Evolutionary conservation across 306 rosid genomes (phyloP).

Genomic region (Citrullus amarus): DNA sequence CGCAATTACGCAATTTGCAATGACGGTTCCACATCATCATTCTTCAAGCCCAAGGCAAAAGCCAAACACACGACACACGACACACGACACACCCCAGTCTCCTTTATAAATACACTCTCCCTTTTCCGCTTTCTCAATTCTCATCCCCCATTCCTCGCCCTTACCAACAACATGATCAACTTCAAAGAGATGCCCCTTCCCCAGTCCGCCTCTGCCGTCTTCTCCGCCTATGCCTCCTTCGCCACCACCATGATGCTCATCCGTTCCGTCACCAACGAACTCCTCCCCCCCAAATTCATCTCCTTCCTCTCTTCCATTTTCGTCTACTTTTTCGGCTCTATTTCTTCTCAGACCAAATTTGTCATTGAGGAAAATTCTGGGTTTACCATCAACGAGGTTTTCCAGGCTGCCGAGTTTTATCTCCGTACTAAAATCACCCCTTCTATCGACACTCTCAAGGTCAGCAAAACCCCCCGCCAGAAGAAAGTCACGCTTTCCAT

Average conservation of each 20-base stretch:
- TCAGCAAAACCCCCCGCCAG: background rate
- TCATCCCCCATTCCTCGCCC: background rate
- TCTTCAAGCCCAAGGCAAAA: background rate
- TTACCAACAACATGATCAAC: background rate
- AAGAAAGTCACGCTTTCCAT: background rate
- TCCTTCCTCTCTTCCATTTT: background rate
- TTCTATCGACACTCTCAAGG: background rate
- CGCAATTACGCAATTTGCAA: no score
- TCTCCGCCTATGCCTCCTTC: constrained; percentile 2
- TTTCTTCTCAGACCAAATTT: background rate
- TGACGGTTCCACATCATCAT: background rate
- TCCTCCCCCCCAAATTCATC: background rate
- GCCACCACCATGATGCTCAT: constrained; percentile 2
- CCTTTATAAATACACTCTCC: background rate
- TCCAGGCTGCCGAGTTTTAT: background rate
- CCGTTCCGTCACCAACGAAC: background rate
- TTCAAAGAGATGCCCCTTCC: background rate
- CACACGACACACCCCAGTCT: background rate
- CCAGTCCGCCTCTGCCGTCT: background rate
- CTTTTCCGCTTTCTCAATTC: no score
- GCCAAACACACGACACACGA: background rate
- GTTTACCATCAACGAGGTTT: background rate
- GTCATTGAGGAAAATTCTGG: background rate
- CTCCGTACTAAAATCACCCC: constrained; percentile 3
- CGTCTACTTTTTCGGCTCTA: background rate